Evolutionary conservation across 768 basidiomycete genomes (phyloP).

Genomic region (Phanerodontia chrysosporium): DNA sequence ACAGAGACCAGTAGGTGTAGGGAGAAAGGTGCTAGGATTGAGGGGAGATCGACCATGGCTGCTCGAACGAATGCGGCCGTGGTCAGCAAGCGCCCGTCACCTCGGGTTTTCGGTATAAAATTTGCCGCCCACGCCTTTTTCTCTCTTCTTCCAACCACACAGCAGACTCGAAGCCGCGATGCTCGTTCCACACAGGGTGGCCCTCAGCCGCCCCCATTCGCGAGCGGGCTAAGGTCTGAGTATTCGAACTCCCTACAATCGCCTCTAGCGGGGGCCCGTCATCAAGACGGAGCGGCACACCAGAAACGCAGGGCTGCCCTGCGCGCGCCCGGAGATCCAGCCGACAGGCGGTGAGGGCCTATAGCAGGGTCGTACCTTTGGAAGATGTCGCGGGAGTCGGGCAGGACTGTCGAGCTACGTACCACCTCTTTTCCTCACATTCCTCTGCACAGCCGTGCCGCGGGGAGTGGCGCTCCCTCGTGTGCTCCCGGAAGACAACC

Average conservation of each 20-base stretch:
- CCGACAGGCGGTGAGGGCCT: not conserved
- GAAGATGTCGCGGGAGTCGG: conserved; percentile 11
- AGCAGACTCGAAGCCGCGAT: conserved; percentile 15
- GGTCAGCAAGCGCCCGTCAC: not conserved
- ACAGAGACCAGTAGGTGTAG: not conserved
- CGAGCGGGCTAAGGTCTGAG: conserved; percentile 17
- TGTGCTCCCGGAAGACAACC: not conserved
- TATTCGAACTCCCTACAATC: conserved; percentile 8
- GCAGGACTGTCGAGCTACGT: conserved; percentile 11
- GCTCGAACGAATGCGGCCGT: not conserved
- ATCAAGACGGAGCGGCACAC: conserved; percentile 10
- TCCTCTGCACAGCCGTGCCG: not conserved
- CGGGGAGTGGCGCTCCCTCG: conserved; percentile 5
- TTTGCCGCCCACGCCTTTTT: not conserved
- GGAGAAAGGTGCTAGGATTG: conserved; percentile 1
- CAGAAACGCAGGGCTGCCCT: conserved; percentile 1
- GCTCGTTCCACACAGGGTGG: conserved; percentile 13
- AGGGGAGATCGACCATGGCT: conserved; percentile 1
- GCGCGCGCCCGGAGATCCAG: conserved; percentile 7
- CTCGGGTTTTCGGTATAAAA: not conserved
- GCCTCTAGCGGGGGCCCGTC: conserved; percentile 6
- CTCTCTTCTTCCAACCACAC: not conserved
- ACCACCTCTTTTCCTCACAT: conserved; percentile 7
- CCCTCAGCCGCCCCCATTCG: conserved; percentile 2
- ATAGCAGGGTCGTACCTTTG: not conserved